Evolutionary conservation across 1,284 basidiomycete species (phyloP), one percentile per base, ranked within the genome.

Genomic region (Melampsora americana): DNA sequence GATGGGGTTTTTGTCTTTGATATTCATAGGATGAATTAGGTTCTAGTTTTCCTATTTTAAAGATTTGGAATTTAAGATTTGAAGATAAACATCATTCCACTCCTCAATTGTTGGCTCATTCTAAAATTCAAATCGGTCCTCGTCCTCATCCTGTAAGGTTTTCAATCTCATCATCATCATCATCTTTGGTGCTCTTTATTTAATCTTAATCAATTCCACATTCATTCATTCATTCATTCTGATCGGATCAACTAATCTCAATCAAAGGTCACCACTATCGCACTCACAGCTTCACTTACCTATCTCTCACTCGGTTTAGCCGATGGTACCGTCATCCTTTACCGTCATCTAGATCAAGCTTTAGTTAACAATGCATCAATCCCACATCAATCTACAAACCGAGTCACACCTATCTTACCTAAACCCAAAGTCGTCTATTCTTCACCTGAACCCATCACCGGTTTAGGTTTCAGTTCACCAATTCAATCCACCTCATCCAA

Each of bases 301-400:
- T 91, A 94, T 83, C 87, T 99, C 23, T 91, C 94, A 5, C 87
- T 97, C 56, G 95, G 93, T 9, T 87, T 98, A 12, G 93, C 90
- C 1, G 94, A 98, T 81, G 95, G 95, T n/a, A 92, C 92, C 0
- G 93, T 97, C 6, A 86, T 97, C 5, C 86, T 97, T 23, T 94
- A 94, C 81, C 89, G 92, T 4, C 92, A 96, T 80, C 86, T 98
- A 46, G 90, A 95, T 80, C 92, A 95, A 81, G 92, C 92, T 0
- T 86, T 95, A 28, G 87, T 89, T 14, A 88, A 90, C 16, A 77
- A 81, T 20, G 80, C 82, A 9, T 42, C 79, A 2, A 0, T 77
- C n/a, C 42, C 79, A 42, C 65, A 74, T 48, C 73, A 79, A 0
- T 70, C 78, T 3, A 80, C 73, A 1, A 78, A 77, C 0, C 66